A percentile compares a stretch with the other conserved stretches of the same genome.
phyloP scores from a whole-genome alignment of 345 rosid genomes.

The Lepidium didymum region DNA sequence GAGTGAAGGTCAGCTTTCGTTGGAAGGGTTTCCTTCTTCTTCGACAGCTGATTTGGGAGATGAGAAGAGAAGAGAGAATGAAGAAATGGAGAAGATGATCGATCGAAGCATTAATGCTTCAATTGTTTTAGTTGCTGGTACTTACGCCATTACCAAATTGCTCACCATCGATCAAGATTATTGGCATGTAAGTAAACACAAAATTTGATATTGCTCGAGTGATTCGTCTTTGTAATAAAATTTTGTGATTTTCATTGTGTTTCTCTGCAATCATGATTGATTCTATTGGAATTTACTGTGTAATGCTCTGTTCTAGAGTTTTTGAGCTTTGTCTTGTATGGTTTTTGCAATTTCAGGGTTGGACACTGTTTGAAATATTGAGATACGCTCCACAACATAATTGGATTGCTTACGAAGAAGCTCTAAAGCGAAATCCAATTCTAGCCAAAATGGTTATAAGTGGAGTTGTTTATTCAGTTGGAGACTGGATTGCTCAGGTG shows the following conservation, averaged over 20 bases:
- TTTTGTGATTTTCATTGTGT: neutral
- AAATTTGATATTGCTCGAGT: neutral
- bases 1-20: slow-evolving; percentile 56
- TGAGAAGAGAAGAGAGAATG: slow-evolving; percentile 26
- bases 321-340: neutral
- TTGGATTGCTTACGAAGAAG: slow-evolving; percentile 96
- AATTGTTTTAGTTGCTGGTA: slow-evolving; percentile 76
- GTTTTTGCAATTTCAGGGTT: slow-evolving; percentile 47
- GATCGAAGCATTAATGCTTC: slow-evolving; percentile 72
- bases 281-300: neutral
- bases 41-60: slow-evolving; percentile 27
- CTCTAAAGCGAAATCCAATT: slow-evolving; percentile 71
- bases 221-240: neutral
- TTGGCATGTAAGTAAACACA: slow-evolving; percentile 58
- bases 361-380: slow-evolving; percentile 84
- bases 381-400: slow-evolving; percentile 95
- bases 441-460: slow-evolving; percentile 91
- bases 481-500: slow-evolving; percentile 99
- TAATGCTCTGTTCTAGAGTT: neutral
- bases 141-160: slow-evolving; percentile 75
- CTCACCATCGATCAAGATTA: slow-evolving; percentile 84
- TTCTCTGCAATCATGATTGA: neutral
- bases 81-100: slow-evolving; percentile 45
- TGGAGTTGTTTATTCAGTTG: slow-evolving; percentile 83
- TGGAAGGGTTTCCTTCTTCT: slow-evolving; percentile 60